Base-by-base conservation (phyloP, 345 rosid genomes). In the Hypericum perforatum region DNA sequence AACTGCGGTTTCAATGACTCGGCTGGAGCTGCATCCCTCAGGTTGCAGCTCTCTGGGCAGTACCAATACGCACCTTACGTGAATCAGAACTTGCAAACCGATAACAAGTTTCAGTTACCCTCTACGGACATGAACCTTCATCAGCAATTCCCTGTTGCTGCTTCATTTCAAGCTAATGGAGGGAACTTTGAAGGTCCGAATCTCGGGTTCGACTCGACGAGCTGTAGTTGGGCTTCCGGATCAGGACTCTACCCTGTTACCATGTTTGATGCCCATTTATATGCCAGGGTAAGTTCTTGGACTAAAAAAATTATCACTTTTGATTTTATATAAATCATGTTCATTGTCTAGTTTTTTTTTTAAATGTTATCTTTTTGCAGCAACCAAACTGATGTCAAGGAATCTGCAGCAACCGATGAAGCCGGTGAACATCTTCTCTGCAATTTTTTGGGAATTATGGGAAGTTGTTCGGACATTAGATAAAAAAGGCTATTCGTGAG, bases 151-250 rank as follows among this genome's bases (percentile, higher is more conserved):
- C 70, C 69, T 38, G 61, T 4, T 1, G 32, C 32, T 22, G 32
- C 32, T 22, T 1, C 32, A 22, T 83, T 74, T 71, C 79, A 77
- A 53, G 48, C 76, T 56, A 72, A 62, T 63, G 95, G 77, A 61
- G 68, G 65, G 32, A 22, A 22, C 76, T 76, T 74, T 57, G 88
- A 79, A 53, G 76, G 76, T 44, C 72, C 74, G 52, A 68, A 74
- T 54, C 70, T 79, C 16, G 85, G 59, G 10, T 70, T 68, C 53
- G 72, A 71, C 55, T 32, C 65, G 6, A 63, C 66, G 57, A 77
- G 67, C 57, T 64, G 66, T 45, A 72, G 82, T 58, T 86, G 84
- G 84, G 81, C 77, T 65, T 77, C 88, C 58, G 61, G 64, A 40
- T 72, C 84, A 39, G 75, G 75, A 38, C 80, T 80, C 50, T 77